Evolutionary conservation across 805 yeast species (phyloP).

Genomic region (Metschnikowia colocasiae): DNA sequence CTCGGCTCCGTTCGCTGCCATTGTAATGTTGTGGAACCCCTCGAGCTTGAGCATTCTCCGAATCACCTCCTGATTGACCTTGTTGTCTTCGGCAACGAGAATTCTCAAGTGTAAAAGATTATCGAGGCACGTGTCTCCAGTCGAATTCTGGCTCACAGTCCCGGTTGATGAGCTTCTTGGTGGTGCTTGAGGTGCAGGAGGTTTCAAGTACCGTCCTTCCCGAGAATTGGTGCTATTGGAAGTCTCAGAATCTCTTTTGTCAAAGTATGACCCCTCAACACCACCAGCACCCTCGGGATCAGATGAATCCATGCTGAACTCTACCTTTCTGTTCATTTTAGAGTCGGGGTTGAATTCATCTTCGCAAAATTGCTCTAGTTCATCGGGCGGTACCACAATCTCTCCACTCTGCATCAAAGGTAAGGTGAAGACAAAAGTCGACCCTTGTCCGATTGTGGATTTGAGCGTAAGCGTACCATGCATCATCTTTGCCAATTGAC

Average conservation of each 20-base stretch:
- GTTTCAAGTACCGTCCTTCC: neutral
- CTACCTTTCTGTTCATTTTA: constrained; percentile 49
- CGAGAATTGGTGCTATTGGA: neutral
- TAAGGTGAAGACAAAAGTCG: constrained; percentile 75
- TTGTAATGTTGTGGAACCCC: constrained; percentile 64
- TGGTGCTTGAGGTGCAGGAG: neutral
- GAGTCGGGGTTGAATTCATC: constrained; percentile 64
- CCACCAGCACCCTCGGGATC: neutral
- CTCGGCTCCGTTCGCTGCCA: constrained; percentile 90
- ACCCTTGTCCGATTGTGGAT: constrained; percentile 77
- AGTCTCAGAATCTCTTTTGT: neutral
- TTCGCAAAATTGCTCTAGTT: constrained; percentile 46
- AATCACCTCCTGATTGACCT: constrained; percentile 92
- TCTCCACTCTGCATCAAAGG: constrained; percentile 69
- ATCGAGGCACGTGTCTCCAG: constrained; percentile 22
- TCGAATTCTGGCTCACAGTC: constrained; percentile 13
- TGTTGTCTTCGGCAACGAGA: constrained; percentile 90
- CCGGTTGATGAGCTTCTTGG: constrained; percentile 14
- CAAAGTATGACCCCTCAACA: constrained; percentile 5
- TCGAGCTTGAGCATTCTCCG: constrained; percentile 82
- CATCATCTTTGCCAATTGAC: constrained; percentile 90
- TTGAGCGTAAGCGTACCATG: constrained; percentile 74
- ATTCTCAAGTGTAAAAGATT: constrained; percentile 43
- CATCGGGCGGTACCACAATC: constrained; percentile 35
- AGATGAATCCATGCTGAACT: constrained; percentile 27